phyloP scores from a whole-genome alignment of 768 basidiomycete genomes.

The Leccinum fibrillosum region DNA sequence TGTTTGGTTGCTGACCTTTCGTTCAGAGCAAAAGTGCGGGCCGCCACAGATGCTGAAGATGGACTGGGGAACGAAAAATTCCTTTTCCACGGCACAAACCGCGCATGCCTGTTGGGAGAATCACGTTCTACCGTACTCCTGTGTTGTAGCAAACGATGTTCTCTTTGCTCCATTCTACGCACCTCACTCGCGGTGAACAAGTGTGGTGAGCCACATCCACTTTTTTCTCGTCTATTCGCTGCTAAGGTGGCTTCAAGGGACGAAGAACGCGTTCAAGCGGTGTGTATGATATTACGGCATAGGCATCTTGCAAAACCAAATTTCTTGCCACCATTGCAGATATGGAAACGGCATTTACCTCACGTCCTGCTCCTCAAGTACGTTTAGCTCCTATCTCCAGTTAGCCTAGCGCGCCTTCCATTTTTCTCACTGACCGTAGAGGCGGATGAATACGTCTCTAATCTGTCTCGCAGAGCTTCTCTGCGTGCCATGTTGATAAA shows the following conservation, averaged over 20 bases:
- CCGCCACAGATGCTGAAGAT: background rate
- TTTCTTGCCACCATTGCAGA: background rate
- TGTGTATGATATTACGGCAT: background rate
- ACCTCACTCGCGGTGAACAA: slow-evolving; percentile 13
- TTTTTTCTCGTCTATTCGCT: background rate
- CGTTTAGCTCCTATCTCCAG: background rate
- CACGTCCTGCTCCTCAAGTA: slow-evolving; percentile 14
- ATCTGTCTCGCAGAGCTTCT: slow-evolving; percentile 6
- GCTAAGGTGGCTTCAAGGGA: slow-evolving; percentile 6
- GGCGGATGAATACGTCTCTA: slow-evolving; percentile 17
- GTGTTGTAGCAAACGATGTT: slow-evolving; percentile 7
- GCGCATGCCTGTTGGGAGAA: slow-evolving; percentile 13
- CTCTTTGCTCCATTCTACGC: slow-evolving; percentile 12
- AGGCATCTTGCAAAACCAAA: background rate
- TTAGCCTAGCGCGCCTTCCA: background rate
- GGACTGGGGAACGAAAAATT: slow-evolving; percentile 10
- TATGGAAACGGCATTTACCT: slow-evolving; percentile 16
- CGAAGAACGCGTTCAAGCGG: slow-evolving; percentile 17
- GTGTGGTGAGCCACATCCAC: background rate
- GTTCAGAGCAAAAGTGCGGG: slow-evolving; percentile 8
- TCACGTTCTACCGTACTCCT: slow-evolving; percentile 8
- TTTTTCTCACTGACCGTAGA: slow-evolving; percentile 11
- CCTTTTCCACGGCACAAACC: slow-evolving; percentile 15
- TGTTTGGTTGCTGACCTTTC: background rate
- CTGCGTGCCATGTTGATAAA: slow-evolving; percentile 14